Percentiles rank a stretch among this genome's conserved stretches.
Evolutionary conservation across 2,329 filamentous ascomycete genomes (phyloP).

Genomic region (Fusarium liriodendri): DNA sequence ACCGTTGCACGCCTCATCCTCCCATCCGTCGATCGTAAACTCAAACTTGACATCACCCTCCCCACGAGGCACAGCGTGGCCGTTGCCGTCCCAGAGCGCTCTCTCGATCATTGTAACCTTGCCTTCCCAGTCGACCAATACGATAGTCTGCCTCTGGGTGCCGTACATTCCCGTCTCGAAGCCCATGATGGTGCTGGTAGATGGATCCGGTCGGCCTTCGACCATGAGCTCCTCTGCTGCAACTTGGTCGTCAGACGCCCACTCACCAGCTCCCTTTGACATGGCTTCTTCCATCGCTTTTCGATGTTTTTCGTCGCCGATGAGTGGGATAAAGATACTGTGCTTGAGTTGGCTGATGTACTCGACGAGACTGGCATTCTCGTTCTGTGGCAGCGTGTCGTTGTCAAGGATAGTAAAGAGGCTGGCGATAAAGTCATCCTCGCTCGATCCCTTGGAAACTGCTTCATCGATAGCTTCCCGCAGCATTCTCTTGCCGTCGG

Average conservation of each 20-base stretch:
- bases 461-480: constrained; percentile 55
- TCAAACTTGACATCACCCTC: constrained; percentile 66
- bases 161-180: constrained; percentile 72
- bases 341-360: constrained; percentile 65
- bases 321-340: constrained; percentile 70
- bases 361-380: constrained; percentile 61
- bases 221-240: constrained; percentile 51
- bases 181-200: constrained; percentile 47
- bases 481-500: constrained; percentile 61
- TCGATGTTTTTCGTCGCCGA: constrained; percentile 62
- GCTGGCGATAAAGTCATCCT: constrained; percentile 61
- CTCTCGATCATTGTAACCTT: constrained; percentile 70
- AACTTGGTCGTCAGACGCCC: constrained; percentile 53
- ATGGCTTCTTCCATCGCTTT: constrained; percentile 57
- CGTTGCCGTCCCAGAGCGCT: constrained; percentile 69
- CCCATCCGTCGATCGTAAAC: constrained; percentile 68
- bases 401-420: constrained; percentile 68
- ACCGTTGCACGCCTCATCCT: constrained; percentile 39
- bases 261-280: constrained; percentile 51
- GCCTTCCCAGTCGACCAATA: constrained; percentile 72
- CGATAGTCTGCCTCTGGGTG: constrained; percentile 72
- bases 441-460: constrained; percentile 48
- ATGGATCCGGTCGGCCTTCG: constrained; percentile 53
- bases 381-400: constrained; percentile 63
- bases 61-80: constrained; percentile 64